Base-by-base conservation (phyloP, 2,329 filamentous ascomycete genomes). In the Colletotrichum shisoi region DNA sequence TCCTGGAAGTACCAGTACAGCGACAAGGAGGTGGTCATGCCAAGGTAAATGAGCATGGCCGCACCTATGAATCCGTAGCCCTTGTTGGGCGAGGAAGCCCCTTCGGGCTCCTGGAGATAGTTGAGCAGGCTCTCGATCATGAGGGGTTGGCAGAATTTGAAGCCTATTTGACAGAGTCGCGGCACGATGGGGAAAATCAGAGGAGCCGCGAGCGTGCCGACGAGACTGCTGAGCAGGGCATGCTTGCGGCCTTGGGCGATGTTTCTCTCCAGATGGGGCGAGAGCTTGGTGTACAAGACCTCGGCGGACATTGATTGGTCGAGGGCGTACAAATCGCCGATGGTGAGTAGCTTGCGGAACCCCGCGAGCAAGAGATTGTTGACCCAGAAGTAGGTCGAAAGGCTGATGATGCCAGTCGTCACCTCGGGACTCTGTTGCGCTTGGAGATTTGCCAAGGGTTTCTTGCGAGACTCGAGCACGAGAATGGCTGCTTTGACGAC, bases 41-140 rank as follows among this genome's bases (percentile, higher is more conserved):
- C 77, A 0, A 69, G 27, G 65, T 82, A 84, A 3, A 81, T 77
- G 2, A 82, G 57, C 1, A 77, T 69, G 0, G 74, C 73, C 3
- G 79, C 80, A 2, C 77, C 81, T 11, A 84, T 80, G 5, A 82
- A 74, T 0, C 81, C 81, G 64, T 80, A 82, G 2, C 79, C 76
- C 15, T 73, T 62, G 39, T 75, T 77, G 0, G 70, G 65, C 0
- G 68, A 67, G 0, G 68, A 62, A 0, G 57, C 21, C 0, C 69
- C 64, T 8, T 71, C 64, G 2, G 76, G 70, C 3, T 70, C 48
- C 21, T 71, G 64, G 3, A 80, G 70, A 45, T 74, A 75, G 13
- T 71, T 51, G 2, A 80, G 63, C 0, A 78, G 67, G 1, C 70
- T 71, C 44, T 72, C 58, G 49, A 82, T 73, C 27, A 82, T 71